A percentile compares a stretch with the other conserved stretches of the same genome.
phyloP scores from a whole-genome alignment of 2,329 filamentous ascomycete species.

The Aureobasidium sp. region DNA sequence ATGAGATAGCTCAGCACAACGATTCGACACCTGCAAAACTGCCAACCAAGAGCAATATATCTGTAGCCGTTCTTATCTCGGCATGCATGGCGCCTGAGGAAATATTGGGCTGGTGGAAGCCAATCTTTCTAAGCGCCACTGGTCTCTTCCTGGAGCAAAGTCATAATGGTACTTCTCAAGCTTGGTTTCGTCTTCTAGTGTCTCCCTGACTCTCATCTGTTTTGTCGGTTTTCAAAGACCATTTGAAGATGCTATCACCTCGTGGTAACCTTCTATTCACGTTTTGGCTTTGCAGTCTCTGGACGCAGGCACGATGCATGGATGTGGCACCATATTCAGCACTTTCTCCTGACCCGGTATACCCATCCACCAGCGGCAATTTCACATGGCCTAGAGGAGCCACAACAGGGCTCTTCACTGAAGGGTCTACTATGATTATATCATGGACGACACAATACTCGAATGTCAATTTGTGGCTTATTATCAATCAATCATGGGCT shows the following conservation, averaged over 20 bases:
- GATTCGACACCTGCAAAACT: not conserved
- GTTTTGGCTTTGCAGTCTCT: not conserved
- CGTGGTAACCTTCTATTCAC: not conserved
- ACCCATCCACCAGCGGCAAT: not conserved
- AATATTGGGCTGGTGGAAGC: not conserved
- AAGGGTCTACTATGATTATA: slow-evolving; percentile 2
- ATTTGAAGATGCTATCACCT: not conserved
- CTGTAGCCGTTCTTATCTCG: not conserved
- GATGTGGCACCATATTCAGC: not conserved
- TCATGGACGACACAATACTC: slow-evolving; percentile 3
- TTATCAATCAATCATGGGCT: not conserved
- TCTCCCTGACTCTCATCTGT: not conserved
- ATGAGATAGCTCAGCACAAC: too few relatives aligned
- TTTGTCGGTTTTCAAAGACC: not conserved
- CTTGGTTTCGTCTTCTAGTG: not conserved
- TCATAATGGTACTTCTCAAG: not conserved
- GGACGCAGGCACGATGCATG: not conserved
- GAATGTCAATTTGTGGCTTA: slow-evolving; percentile 7
- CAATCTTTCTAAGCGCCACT: too few relatives aligned
- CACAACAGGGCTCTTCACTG: not conserved
- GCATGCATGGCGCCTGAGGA: not conserved
- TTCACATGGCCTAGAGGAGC: slow-evolving; percentile 1
- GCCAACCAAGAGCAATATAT: not conserved
- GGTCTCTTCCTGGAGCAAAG: too few relatives aligned
- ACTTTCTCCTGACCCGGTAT: not conserved